A percentile compares a stretch with the other conserved stretches of the same genome.
Evolutionary conservation across 2,329 filamentous ascomycete species (phyloP).

Genomic region (Teratosphaeria viscida): DNA sequence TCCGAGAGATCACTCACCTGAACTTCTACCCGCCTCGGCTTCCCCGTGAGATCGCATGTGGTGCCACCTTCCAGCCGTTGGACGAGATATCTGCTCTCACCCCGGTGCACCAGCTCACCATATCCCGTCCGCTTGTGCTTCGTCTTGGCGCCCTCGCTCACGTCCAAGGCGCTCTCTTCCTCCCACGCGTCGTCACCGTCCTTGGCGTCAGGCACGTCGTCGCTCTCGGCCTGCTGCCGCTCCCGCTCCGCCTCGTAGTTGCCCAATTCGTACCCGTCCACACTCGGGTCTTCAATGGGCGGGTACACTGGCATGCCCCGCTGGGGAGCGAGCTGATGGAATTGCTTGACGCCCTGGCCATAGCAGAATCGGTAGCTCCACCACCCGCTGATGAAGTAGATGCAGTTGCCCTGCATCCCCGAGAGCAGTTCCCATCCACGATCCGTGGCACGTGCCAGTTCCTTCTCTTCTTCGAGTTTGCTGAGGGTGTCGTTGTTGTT

Average conservation of each 20-base stretch:
- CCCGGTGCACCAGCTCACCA: constrained; percentile 58
- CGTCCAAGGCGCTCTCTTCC: constrained; percentile 18
- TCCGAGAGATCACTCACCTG: constrained; percentile 37
- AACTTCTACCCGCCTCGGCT: constrained; percentile 73
- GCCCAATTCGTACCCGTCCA: constrained; percentile 68
- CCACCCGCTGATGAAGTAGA: constrained; percentile 81
- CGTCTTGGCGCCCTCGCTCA: constrained; percentile 19
- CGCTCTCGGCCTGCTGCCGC: constrained; percentile 20
- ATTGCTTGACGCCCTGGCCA: constrained; percentile 76
- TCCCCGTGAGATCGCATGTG: constrained; percentile 73
- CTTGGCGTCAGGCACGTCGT: constrained; percentile 14
- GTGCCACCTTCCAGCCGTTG: constrained; percentile 73
- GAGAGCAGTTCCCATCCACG: constrained; percentile 72
- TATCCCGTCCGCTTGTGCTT: constrained; percentile 41
- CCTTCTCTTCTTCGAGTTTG: constrained; percentile 62
- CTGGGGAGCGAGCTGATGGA: constrained; percentile 67
- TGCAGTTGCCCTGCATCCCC: constrained; percentile 66
- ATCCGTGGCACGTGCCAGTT: constrained; percentile 64
- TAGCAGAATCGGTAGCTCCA: constrained; percentile 97
- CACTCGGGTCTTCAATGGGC: constrained; percentile 65
- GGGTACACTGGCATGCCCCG: constrained; percentile 57
- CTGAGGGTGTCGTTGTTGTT: constrained; percentile 16
- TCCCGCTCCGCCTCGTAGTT: constrained; percentile 33
- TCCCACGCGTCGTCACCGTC: constrained; percentile 10
- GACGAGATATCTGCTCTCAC: constrained; percentile 75